These are phyloP conservation scores for Ceriops zippeliana DNA, from an alignment of 345 rosid genomes.

Conservation along the genomic window DNA sequence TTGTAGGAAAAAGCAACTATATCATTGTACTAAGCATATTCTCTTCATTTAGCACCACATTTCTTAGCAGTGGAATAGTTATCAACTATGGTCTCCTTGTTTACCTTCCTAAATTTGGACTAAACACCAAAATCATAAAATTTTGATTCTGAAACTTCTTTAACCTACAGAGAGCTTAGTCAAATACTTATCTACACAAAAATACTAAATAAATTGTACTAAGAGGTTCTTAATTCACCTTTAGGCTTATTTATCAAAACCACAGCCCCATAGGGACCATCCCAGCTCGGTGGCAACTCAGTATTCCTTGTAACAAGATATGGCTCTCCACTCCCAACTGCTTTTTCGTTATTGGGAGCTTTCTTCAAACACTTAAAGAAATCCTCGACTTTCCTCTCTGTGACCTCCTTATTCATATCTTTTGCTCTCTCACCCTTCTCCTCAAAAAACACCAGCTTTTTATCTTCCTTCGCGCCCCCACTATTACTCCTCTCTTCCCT, in stretches of 20 bases:
- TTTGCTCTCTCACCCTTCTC: constrained; percentile 30
- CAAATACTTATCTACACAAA: background rate
- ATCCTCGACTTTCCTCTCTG: constrained; percentile 81
- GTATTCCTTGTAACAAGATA: constrained; percentile 62
- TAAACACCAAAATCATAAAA: background rate
- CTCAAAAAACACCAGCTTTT: constrained; percentile 66
- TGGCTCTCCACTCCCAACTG: constrained; percentile 57
- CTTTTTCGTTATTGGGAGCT: constrained; percentile 49
- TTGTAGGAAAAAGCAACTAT: background rate
- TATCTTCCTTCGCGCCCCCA: constrained; percentile 30
- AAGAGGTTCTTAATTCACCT: constrained; percentile 40
- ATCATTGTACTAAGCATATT: background rate
- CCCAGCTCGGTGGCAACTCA: constrained; percentile 88
- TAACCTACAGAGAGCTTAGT: background rate
- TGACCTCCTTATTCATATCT: constrained; percentile 36
- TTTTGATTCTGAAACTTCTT: background rate
- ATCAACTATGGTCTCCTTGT: background rate
- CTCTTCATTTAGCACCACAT: background rate
- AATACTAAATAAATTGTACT: background rate
- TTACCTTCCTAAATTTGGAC: background rate
- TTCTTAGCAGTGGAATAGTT: background rate
- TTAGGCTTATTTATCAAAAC: constrained; percentile 89
- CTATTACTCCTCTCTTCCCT: constrained; percentile 22
- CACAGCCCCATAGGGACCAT: constrained; percentile 74
- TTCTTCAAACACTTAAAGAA: constrained; percentile 86